Evolutionary conservation across 139 green algal genomes (phyloP), one percentile per base, ranked within the genome.

Genomic region (Cymbomonas tetramitiformis): DNA sequence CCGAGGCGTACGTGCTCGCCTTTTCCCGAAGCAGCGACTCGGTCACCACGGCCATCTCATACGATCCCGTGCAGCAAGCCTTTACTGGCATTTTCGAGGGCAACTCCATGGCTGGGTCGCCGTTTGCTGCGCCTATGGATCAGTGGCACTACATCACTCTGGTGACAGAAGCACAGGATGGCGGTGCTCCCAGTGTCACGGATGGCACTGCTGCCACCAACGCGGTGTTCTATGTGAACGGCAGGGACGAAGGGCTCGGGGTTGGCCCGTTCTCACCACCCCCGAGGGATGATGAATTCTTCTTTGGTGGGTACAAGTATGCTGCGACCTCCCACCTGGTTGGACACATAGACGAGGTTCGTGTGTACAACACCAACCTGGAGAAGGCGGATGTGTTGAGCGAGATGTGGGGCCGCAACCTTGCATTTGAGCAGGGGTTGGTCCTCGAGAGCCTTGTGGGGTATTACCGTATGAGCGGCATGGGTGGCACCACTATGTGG

Each of bases 311-410:
- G 18, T 58, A 31, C 51, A 21, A 18, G 9, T 33, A n/a, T n/a
- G 28, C 26, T 24, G 9, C 29, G 7, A 19, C 43, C 51, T 21
- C 46, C 9, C 38, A 53, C 25, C 47, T 64, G 28, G 15, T 44
- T 15, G 56, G 56, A 4, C n/a, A 56, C 21, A 34, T 64, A 8
- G 56, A 53, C 40, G 41, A 64, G 41, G 39, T 64, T 28, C 12
- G 46, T 26, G 29, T 64, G 4, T 59, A 54, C 12, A 43, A 15
- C 36, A 43, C n/a, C n/a, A n/a, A n/a, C n/a, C n/a, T n/a, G n/a
- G n/a, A n/a, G n/a, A n/a, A n/a, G n/a, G n/a, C n/a, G n/a, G n/a
- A n/a, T n/a, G n/a, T n/a, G n/a, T n/a, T n/a, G n/a, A n/a, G n/a
- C n/a, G n/a, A n/a, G n/a, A n/a, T n/a, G n/a, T n/a, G n/a, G n/a